phyloP scores from a whole-genome alignment of 345 rosid genomes.

The Euclidium syriacum region DNA sequence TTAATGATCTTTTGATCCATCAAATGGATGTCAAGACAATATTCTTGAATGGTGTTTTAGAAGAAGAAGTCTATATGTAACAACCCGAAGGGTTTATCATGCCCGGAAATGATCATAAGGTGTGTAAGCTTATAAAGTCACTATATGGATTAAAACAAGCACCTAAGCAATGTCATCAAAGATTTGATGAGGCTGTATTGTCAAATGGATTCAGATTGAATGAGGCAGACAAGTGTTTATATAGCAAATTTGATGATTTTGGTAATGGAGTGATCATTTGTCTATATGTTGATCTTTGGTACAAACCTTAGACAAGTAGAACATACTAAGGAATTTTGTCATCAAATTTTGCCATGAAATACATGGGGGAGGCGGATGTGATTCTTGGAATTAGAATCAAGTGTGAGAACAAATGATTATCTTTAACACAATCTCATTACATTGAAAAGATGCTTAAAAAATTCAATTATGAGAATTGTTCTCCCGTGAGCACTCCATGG shows the following conservation, averaged over 20 bases:
- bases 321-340: neutral
- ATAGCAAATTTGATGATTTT: neutral
- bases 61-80: neutral
- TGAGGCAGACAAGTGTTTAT: neutral
- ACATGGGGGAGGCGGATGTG: neutral
- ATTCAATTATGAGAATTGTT: neutral
- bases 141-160: neutral
- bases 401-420: neutral
- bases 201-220: neutral
- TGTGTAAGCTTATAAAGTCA: conserved; percentile 2
- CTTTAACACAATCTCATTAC: neutral
- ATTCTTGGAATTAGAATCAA: neutral
- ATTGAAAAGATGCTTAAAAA: neutral
- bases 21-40: conserved; percentile 2
- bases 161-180: neutral
- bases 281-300: neutral
- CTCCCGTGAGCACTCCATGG: neutral
- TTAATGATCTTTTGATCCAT: neutral
- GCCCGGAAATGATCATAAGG: neutral
- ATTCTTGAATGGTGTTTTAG: neutral
- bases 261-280: neutral
- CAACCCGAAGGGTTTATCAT: neutral
- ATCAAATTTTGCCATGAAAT: conserved; percentile 2
- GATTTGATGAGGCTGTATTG: neutral
- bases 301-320: neutral